phyloP scores from a whole-genome alignment of 352 stramenopile species.

The Peronospora belbahrii region DNA sequence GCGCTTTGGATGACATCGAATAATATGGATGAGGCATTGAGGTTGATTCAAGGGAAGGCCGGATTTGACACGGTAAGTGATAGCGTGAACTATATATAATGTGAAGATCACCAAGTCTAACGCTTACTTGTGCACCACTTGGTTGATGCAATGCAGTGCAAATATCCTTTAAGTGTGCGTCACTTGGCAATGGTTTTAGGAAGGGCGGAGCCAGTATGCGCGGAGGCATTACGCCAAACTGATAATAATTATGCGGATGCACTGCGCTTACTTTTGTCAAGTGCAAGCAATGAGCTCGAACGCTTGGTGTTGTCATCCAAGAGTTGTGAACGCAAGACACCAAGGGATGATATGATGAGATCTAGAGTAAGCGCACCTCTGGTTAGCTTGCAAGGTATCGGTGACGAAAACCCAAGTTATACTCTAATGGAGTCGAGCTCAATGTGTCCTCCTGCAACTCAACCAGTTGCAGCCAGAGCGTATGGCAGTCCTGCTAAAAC shows the following conservation, averaged over 20 bases:
- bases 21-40: constrained; percentile 28
- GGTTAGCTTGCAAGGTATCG: constrained; percentile 58
- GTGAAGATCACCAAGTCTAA: background rate
- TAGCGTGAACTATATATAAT: background rate
- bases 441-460: constrained; percentile 8
- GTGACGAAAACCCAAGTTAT: constrained; percentile 79
- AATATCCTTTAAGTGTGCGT: constrained; percentile 33
- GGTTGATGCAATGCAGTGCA: constrained; percentile 6
- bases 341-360: background rate
- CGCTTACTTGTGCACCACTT: constrained; percentile 3
- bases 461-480: constrained; percentile 17
- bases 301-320: constrained; percentile 7
- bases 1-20: constrained; percentile 27
- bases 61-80: constrained; percentile 9
- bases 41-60: constrained; percentile 9
- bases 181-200: constrained; percentile 47
- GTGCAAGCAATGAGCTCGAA: constrained; percentile 27
- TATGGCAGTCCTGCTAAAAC: constrained; percentile 37
- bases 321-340: background rate
- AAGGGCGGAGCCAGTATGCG: constrained; percentile 42
- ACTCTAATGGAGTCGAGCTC: constrained; percentile 54
- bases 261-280: constrained; percentile 53
- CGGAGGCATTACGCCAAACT: constrained; percentile 45
- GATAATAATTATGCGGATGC: constrained; percentile 43
- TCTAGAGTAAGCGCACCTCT: constrained; percentile 5